A percentile compares a stretch with the other conserved stretches of the same genome.
Conservation (phyloP, 495 filamentous ascomycete species). For the Astrothelium subdiscretum region DNA sequence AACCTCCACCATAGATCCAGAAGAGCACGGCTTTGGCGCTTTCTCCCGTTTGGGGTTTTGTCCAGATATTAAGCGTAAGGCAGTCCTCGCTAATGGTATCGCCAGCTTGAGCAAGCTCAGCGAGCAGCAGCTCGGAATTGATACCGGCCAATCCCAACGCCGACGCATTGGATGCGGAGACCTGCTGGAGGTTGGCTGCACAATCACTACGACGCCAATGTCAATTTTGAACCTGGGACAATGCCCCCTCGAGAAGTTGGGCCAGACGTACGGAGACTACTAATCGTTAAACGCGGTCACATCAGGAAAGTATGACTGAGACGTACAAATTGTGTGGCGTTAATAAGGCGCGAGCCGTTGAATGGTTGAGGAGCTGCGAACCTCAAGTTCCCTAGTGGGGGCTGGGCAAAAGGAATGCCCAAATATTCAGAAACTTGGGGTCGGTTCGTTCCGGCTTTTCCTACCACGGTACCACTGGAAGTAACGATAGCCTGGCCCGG, state of each 20-base stretch:
- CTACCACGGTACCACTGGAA: slow-evolving; percentile 32
- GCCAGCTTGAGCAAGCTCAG: not conserved
- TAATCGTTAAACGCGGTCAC: not conserved
- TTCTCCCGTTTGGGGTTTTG: slow-evolving; percentile 22
- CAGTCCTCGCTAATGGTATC: slow-evolving; percentile 31
- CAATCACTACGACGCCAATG: slow-evolving; percentile 1
- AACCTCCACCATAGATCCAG: slow-evolving; percentile 31
- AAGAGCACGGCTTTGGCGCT: slow-evolving; percentile 27
- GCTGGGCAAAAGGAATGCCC: slow-evolving; percentile 37
- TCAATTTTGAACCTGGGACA: not conserved
- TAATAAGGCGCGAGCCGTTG: not conserved
- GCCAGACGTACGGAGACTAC: not conserved
- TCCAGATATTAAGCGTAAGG: slow-evolving; percentile 38
- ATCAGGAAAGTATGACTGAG: slow-evolving; percentile 27
- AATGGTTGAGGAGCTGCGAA: slow-evolving; percentile 32
- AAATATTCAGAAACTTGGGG: slow-evolving; percentile 36
- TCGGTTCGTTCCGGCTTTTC: slow-evolving; percentile 31
- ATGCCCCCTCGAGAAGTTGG: not conserved
- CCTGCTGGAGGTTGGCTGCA: not conserved
- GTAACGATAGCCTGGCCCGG: slow-evolving; percentile 4
- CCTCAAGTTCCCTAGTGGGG: slow-evolving; percentile 35
- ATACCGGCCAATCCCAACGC: not conserved
- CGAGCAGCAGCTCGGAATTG: not conserved
- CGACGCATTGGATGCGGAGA: not conserved
- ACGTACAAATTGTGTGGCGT: slow-evolving; percentile 24